Percentiles rank a stretch among this genome's conserved stretches.
These are phyloP conservation scores for Aurinia saxatilis DNA, from an alignment of 345 rosid genomes.

Conservation along the genomic window DNA sequence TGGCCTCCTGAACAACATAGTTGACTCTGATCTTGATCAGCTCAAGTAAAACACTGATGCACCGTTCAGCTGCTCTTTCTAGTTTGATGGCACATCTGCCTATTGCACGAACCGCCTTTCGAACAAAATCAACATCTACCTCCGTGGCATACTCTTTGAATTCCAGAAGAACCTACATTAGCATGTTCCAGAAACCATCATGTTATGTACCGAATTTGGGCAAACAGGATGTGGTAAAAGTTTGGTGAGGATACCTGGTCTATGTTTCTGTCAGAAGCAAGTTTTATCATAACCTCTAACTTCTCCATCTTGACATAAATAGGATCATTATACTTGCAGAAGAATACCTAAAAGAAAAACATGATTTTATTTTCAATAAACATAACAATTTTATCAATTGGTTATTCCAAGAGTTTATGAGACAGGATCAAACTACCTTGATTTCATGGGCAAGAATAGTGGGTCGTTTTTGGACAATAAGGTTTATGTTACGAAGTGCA, in stretches of 20 bases:
- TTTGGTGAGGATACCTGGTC: slow-evolving; percentile 58
- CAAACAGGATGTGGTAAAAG: background rate
- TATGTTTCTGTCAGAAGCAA: slow-evolving; percentile 91
- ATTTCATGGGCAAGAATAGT: slow-evolving; percentile 98
- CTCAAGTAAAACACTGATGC: slow-evolving; percentile 96
- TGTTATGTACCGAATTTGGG: background rate
- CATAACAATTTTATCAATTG: slow-evolving; percentile 1
- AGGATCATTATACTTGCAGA: slow-evolving; percentile 99
- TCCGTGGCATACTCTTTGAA: slow-evolving; percentile 98
- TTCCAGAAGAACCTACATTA: slow-evolving; percentile 74
- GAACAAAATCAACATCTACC: slow-evolving; percentile 95
- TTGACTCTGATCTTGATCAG: slow-evolving; percentile 96
- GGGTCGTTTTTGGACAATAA: slow-evolving; percentile 87
- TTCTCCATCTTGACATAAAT: slow-evolving; percentile 99
- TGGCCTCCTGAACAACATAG: slow-evolving; percentile 98
- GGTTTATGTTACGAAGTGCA: slow-evolving; percentile 88
- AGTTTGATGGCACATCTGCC: slow-evolving; percentile 96
- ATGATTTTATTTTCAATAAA: background rate
- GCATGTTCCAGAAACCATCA: slow-evolving; percentile 22
- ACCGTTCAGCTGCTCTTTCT: slow-evolving; percentile 95
- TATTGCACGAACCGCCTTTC: slow-evolving; percentile 95
- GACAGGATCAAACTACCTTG: slow-evolving; percentile 47
- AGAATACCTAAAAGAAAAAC: slow-evolving; percentile 60
- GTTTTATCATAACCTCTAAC: slow-evolving; percentile 96
- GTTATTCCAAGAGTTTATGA: background rate